Evolutionary conservation across 208 protist species (phyloP), one percentile per base, ranked within the genome.

Genomic region (Acanthamoeba sp.): DNA sequence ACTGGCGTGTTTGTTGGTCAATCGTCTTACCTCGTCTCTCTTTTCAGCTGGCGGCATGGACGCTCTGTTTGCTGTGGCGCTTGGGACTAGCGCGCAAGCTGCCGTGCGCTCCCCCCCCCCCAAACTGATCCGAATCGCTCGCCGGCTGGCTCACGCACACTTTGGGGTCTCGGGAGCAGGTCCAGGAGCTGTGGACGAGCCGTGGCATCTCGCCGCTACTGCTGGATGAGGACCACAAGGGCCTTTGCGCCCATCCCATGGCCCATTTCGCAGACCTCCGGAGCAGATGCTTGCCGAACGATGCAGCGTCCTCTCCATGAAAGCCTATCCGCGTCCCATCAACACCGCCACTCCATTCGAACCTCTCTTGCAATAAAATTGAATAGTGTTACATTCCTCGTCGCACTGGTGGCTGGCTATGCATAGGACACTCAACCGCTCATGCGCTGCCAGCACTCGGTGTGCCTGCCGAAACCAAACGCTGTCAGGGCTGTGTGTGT

Each of bases 211-310:
- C 50, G 27, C 52, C 50, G 18, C 50, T 89, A 10, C 38, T 89
- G 80, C 52, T 89, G n/a, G 80, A 89, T 3, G 80, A 89, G 32
- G 80, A 89, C 50, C 42, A 89, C 50, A 89, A 89, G 42, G 80
- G 80, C 16, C 45, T 89, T 7, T 82, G 71, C 71, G 71, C 71
- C 10, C 71, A 82, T 29, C 4, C 71, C 32, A 24, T 40, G n/a
- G 71, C 34, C 22, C 22, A 82, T 22, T 82, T 82, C 29, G 71
- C 22, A 34, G 36, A 45, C 36, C 71, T 82, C 32, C 34, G 71
- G 10, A 10, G 71, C 38, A 34, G 36, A 3, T 22, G 36, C 71
- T 32, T 0, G 52, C 52, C 3, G 48, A 55, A 1, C 55, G 14
- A 5, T 1, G 55, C 55, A 16, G 9, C 55, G 1, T 62, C 55